These are phyloP conservation scores for Cutaneotrichosporon cavernicola DNA, from an alignment of 1,284 basidiomycete genomes.

Conservation along the genomic window DNA sequence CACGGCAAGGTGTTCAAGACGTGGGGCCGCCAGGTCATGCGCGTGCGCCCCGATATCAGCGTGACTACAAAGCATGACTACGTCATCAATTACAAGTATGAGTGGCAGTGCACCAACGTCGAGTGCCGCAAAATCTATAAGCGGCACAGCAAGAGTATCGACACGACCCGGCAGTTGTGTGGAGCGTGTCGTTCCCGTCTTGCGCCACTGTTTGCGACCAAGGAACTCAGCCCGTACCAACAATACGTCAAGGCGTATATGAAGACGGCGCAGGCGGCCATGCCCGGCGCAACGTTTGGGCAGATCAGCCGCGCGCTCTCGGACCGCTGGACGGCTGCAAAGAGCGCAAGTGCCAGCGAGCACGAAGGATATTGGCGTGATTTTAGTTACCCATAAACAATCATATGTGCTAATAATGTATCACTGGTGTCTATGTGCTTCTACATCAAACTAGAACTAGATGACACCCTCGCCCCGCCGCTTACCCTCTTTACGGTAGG, in stretches of 20 bases:
- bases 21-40: constrained; percentile 50
- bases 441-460: constrained; percentile 15
- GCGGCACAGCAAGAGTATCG: constrained; percentile 50
- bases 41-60: constrained; percentile 42
- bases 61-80: constrained; percentile 53
- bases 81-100: constrained; percentile 49
- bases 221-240: constrained; percentile 39
- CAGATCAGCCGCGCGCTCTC: constrained; percentile 49
- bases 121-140: constrained; percentile 41
- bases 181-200: constrained; percentile 42
- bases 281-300: constrained; percentile 40
- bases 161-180: constrained; percentile 41
- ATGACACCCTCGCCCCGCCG: constrained; percentile 47
- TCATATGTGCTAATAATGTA: neutral
- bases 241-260: constrained; percentile 46
- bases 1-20: constrained; percentile 50
- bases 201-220: constrained; percentile 41
- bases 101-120: constrained; percentile 45
- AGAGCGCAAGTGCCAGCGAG: constrained; percentile 23
- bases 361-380: constrained; percentile 22
- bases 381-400: neutral
- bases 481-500: constrained; percentile 39
- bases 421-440: constrained; percentile 1
- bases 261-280: constrained; percentile 42
- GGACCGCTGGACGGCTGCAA: constrained; percentile 39